Percentiles rank a stretch among this genome's conserved stretches.
phyloP scores from a whole-genome alignment of 352 stramenopile species.

The Pythium biforme region DNA sequence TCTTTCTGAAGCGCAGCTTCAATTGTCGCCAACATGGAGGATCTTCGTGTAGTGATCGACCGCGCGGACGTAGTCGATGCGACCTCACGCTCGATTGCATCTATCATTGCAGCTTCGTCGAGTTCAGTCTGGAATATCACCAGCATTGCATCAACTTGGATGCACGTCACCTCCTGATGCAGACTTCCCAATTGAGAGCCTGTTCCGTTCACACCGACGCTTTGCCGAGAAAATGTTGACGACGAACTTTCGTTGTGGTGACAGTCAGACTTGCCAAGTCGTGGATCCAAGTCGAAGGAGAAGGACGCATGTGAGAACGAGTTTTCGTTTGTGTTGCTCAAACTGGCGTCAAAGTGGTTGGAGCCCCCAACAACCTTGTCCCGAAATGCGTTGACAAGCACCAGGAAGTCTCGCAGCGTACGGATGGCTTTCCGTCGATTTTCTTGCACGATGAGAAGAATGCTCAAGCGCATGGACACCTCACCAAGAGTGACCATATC shows the following conservation, averaged over 20 bases:
- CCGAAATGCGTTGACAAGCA: constrained; percentile 37
- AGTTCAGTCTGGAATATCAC: constrained; percentile 59
- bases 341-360: constrained; percentile 35
- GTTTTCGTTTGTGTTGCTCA: not conserved
- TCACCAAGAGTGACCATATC: constrained; percentile 51
- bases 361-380: constrained; percentile 34
- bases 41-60: not conserved
- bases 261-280: constrained; percentile 18
- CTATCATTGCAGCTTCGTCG: constrained; percentile 36
- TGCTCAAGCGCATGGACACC: constrained; percentile 39
- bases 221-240: constrained; percentile 19
- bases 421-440: constrained; percentile 35
- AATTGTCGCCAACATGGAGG: constrained; percentile 1
- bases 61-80: not conserved
- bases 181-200: constrained; percentile 52
- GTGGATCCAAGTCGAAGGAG: constrained; percentile 25
- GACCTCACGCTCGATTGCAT: constrained; percentile 12
- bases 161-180: constrained; percentile 54
- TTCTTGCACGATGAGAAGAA: constrained; percentile 33
- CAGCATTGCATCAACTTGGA: constrained; percentile 52
- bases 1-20: constrained; percentile 41
- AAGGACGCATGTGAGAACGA: constrained; percentile 33
- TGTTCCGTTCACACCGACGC: constrained; percentile 48
- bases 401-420: constrained; percentile 35
- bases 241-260: not conserved